Evolutionary conservation across 495 filamentous ascomycete species (phyloP).

Genomic region (Hypoxylon rickii): DNA sequence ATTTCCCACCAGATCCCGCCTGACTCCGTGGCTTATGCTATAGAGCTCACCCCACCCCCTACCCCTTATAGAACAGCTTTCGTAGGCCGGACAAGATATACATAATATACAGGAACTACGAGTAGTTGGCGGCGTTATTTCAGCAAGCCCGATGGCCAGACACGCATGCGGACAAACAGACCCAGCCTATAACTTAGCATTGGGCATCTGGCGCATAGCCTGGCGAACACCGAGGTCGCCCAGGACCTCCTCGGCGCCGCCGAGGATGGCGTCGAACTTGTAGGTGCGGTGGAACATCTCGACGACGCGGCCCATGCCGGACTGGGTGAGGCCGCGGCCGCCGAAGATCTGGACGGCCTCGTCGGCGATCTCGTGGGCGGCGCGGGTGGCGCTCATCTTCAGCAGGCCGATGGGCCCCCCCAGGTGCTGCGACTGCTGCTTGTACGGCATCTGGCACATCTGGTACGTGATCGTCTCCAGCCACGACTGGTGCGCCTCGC

Average conservation of each 20-base stretch:
- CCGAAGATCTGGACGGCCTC: conserved; percentile 87
- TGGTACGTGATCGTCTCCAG: conserved; percentile 81
- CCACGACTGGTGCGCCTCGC: conserved; percentile 84
- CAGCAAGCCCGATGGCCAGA: neutral
- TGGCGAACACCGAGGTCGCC: conserved; percentile 82
- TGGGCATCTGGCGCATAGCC: conserved; percentile 81
- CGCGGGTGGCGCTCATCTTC: conserved; percentile 76
- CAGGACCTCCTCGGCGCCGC: conserved; percentile 83
- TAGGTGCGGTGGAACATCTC: conserved; percentile 85
- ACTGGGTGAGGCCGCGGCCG: conserved; percentile 78
- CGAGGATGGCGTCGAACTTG: conserved; percentile 88
- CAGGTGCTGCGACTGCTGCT: conserved; percentile 73
- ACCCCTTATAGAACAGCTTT: too few species aligned
- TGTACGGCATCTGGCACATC: conserved; percentile 85
- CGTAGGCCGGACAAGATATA: too few species aligned
- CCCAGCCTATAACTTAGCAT: conserved; percentile 68
- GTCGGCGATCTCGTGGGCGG: conserved; percentile 81
- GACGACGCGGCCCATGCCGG: conserved; percentile 78
- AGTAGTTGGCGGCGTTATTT: too few species aligned
- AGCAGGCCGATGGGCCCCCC: conserved; percentile 83
- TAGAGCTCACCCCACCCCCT: neutral
- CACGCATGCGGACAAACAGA: neutral
- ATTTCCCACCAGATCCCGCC: too few species aligned
- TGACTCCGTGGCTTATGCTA: conserved; percentile 18
- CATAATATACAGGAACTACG: too few species aligned